A percentile compares a stretch with the other conserved stretches of the same genome.
Evolutionary conservation across 768 basidiomycete species (phyloP).

Genomic region (Pilatotrama ljubarskyi): DNA sequence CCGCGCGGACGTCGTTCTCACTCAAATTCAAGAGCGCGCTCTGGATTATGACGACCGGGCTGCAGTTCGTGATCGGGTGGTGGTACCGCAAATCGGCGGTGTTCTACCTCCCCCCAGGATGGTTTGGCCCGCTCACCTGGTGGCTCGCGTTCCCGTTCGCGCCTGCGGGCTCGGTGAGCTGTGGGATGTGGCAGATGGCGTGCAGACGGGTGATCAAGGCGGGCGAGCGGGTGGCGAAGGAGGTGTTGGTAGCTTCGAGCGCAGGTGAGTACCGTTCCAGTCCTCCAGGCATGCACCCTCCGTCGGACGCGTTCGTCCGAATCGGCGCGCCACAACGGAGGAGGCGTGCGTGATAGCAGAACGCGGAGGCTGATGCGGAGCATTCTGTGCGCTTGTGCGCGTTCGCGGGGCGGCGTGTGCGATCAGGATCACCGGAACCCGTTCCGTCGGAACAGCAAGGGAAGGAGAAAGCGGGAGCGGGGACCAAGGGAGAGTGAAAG

Average conservation of each 20-base stretch:
- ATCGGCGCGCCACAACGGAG: background rate
- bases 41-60: conserved; percentile 86
- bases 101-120: conserved; percentile 88
- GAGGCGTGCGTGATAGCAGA: background rate
- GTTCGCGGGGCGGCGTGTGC: conserved; percentile 5
- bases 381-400: background rate
- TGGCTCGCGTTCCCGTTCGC: conserved; percentile 90
- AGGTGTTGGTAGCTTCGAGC: conserved; percentile 37
- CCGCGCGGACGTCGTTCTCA: conserved; percentile 73
- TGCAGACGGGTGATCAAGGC: conserved; percentile 82
- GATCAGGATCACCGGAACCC: conserved; percentile 19
- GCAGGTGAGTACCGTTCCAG: conserved; percentile 34
- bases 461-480: conserved; percentile 18
- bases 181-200: conserved; percentile 94
- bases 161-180: conserved; percentile 85
- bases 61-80: conserved; percentile 84
- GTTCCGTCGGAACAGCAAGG: conserved; percentile 23
- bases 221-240: conserved; percentile 73
- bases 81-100: conserved; percentile 90
- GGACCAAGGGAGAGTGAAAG: background rate
- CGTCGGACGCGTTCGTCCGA: conserved; percentile 6
- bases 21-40: conserved; percentile 70
- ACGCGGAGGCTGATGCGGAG: conserved; percentile 3
- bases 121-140: conserved; percentile 90
- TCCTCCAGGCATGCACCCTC: background rate